Base-by-base conservation (phyloP, 2,329 filamentous ascomycete genomes). In the Graphilbum fragrans region DNA sequence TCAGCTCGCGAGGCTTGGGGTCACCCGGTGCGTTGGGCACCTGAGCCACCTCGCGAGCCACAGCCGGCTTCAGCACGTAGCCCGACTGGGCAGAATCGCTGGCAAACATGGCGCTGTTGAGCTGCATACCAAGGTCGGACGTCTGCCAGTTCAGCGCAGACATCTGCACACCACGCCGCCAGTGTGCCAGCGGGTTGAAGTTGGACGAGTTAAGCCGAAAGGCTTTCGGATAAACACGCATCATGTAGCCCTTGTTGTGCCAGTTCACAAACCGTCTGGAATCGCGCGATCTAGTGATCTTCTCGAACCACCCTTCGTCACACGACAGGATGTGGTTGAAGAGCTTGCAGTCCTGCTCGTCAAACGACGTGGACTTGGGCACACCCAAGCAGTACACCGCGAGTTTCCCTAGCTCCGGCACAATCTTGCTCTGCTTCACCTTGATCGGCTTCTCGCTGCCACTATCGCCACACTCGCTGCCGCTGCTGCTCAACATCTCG, bases 101-200 rank as follows among this genome's bases (percentile, higher is more conserved):
- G 37, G 87, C 83, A 57, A 95, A 98, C 92, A 98, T 96, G 54
- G 92, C 92, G 51, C 92, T 84, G 58, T 96, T 96, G 59, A 96
- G 73, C 57, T 96, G 90, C 75, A 95, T 92, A 36, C 88, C 86
- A 17, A 93, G 71, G 56, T 96, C 92, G 55, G 93, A 95, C 0
- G 88, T 96, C 62, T 98, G 92, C 90, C 92, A 96, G 62, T 98
- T 98, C 47, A 96, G 70, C 1, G 92, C 92, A 14, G 84, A 87
- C 90, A 98, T 96, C 62, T 98, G 92, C 17, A 95, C 92, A 25
- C 92, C 92, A 35, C 86, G 80, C 39, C 90, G 80, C 92, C 92
- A 98, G 57, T 92, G 94, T 47, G 82, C 80, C 48, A 94, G 74
- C 1, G 92, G 92, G 53, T 95, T 87, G 55, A 95, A 96, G 62